Conservation (phyloP, 768 basidiomycete genomes). For the Mrakia gelida region DNA sequence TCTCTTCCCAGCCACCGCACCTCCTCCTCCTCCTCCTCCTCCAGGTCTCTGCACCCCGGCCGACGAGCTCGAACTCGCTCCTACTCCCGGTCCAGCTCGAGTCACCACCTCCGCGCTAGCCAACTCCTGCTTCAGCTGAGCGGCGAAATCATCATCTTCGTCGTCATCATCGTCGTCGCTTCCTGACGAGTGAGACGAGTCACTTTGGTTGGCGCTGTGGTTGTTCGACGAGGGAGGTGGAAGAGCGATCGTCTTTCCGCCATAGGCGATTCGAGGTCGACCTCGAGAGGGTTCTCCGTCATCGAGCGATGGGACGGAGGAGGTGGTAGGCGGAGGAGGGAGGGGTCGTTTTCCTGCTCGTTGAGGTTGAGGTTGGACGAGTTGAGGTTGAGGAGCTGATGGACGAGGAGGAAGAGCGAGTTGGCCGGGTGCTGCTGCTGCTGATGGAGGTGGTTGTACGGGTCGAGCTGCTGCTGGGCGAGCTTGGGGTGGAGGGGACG, state of each 20-base stretch:
- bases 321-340: not conserved
- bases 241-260: not conserved
- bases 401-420: not conserved
- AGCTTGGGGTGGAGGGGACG: not conserved
- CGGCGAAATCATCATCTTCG: slow-evolving; percentile 28
- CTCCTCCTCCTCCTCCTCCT: not conserved
- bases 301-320: not conserved
- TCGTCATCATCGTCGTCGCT: slow-evolving; percentile 16
- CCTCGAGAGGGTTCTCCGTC: not conserved
- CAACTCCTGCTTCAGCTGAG: slow-evolving; percentile 23
- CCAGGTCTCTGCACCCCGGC: not conserved
- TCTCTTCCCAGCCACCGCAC: not conserved
- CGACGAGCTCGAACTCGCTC: not conserved
- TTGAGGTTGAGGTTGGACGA: slow-evolving; percentile 1
- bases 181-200: not conserved
- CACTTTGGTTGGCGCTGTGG: not conserved
- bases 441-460: not conserved
- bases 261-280: not conserved
- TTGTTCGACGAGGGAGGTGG: not conserved
- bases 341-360: not conserved
- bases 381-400: not conserved
- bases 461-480: not conserved
- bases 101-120: not conserved
- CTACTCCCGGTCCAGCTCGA: not conserved
- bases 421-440: not conserved